Evolutionary conservation across 2,329 filamentous ascomycete genomes (phyloP), one percentile per base, ranked within the genome.

Genomic region (Aspergillus piperis): DNA sequence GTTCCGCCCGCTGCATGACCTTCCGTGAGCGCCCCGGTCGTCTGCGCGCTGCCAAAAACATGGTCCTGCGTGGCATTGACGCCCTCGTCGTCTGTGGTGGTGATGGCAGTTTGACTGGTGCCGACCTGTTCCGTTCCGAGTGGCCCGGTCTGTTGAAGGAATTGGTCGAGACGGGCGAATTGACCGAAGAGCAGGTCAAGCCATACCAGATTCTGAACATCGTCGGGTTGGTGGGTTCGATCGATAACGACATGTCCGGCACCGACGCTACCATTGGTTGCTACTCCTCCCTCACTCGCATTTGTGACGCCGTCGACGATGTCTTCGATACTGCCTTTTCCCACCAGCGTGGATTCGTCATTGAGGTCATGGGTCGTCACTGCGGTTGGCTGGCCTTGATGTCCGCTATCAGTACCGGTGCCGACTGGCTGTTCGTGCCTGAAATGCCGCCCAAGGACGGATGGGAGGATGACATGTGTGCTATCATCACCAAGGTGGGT

Each of bases 301-400:
- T 99, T 69, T 98, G 94, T 79, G 90, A 97, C 75, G 91, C 94
- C 73, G 91, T 99, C 60, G 95, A 99, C 80, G 94, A 92, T 73
- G 96, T 81, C 27, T 81, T 99, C 69, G 94, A 99, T 78, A 93
- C 94, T 19, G 98, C 95, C 0, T 94, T 94, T 55, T 97, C 93
- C 27, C 95, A 99, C 78, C 96, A 96, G 66, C 86, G 95, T 69
- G 95, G 95, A 41, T 99, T 99, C 77, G 93, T 99, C 59, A 90
- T 99, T 64, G 95, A 97, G 77, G 95, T 99, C 71, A 99, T 99
- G 95, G 95, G 95, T 53, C 86, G 95, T 61, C 94, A 99, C 79
- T 99, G 95, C 75, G 95, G 95, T 64, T 99, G 95, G 95, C 83
- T 99, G 63, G 95, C 95, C 42, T 84, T 99, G 63, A 97, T 98